A percentile compares a stretch with the other conserved stretches of the same genome.
Conservation (phyloP, 768 basidiomycete genomes). For the Fomitopsis pulvina region DNA sequence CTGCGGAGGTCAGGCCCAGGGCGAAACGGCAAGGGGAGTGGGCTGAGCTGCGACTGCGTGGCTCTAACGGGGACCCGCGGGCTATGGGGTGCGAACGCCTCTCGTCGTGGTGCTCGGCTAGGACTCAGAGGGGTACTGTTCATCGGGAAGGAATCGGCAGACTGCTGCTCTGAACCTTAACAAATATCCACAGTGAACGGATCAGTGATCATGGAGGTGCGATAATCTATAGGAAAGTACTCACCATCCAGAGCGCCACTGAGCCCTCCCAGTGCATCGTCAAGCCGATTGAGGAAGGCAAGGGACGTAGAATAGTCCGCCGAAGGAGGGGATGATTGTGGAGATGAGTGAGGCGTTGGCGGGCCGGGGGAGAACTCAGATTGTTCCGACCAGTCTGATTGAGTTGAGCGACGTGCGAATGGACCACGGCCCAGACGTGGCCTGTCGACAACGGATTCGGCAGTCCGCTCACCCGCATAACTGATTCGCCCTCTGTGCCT, state of each 20-base stretch:
- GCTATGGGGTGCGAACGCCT: neutral
- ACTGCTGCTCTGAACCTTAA: too few relatives aligned
- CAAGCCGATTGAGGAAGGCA: neutral
- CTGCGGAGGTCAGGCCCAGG: neutral
- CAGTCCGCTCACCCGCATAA: neutral
- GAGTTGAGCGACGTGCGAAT: neutral
- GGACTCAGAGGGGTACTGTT: neutral
- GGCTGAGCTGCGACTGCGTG: neutral
- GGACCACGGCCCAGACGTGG: neutral
- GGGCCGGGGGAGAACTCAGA: neutral
- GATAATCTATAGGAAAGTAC: neutral
- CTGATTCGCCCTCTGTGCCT: neutral
- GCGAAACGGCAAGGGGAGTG: neutral
- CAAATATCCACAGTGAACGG: neutral
- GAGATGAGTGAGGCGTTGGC: neutral
- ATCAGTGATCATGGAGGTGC: neutral
- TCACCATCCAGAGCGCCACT: neutral
- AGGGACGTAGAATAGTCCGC: neutral
- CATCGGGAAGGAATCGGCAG: neutral
- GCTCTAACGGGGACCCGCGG: neutral
- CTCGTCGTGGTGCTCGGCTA: neutral
- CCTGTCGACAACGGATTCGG: neutral
- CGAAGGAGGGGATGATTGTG: neutral
- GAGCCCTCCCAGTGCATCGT: neutral
- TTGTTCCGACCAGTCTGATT: neutral